These are phyloP conservation scores for Chimonanthus praecox DNA, from an alignment of 164 flowering plant genomes.

Conservation along the genomic window DNA sequence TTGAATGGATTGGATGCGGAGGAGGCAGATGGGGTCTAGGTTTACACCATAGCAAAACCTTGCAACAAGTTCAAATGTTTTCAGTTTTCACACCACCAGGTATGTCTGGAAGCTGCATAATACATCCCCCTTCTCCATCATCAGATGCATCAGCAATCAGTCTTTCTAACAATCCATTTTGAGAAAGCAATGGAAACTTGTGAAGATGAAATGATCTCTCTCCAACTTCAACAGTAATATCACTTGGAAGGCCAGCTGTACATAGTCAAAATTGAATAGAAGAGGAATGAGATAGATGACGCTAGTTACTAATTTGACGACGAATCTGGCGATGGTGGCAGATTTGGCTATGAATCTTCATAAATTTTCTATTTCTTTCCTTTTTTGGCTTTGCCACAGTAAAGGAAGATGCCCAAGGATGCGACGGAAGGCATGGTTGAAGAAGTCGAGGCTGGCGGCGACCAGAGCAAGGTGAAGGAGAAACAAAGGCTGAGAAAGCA, in stretches of 20 bases:
- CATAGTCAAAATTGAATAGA: slow-evolving; percentile 48
- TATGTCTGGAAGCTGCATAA: slow-evolving; percentile 48
- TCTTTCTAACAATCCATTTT: slow-evolving; percentile 79
- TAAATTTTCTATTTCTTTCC: too few species aligned
- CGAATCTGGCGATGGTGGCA: too few species aligned
- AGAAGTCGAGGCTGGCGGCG: too few species aligned
- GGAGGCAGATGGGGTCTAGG: slow-evolving; percentile 74
- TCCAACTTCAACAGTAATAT: slow-evolving; percentile 79
- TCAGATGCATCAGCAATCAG: slow-evolving; percentile 66
- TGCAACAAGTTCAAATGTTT: slow-evolving; percentile 79
- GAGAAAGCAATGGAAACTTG: slow-evolving; percentile 92
- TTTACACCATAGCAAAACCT: slow-evolving; percentile 94
- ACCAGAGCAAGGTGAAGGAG: too few species aligned
- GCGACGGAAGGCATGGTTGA: too few species aligned
- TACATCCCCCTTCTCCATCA: slow-evolving; percentile 48
- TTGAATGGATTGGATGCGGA: too few species aligned
- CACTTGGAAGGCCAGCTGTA: slow-evolving; percentile 95
- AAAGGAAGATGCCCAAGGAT: too few species aligned
- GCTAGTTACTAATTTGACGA: too few species aligned
- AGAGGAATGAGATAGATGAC: too few species aligned
- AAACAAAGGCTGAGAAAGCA: too few species aligned
- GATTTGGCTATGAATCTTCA: too few species aligned
- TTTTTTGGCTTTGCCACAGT: too few species aligned
- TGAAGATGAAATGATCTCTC: slow-evolving; percentile 95
- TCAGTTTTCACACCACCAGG: slow-evolving; percentile 68